Conservation (phyloP, 495 filamentous ascomycete species). For the Talaromyces ruber region DNA sequence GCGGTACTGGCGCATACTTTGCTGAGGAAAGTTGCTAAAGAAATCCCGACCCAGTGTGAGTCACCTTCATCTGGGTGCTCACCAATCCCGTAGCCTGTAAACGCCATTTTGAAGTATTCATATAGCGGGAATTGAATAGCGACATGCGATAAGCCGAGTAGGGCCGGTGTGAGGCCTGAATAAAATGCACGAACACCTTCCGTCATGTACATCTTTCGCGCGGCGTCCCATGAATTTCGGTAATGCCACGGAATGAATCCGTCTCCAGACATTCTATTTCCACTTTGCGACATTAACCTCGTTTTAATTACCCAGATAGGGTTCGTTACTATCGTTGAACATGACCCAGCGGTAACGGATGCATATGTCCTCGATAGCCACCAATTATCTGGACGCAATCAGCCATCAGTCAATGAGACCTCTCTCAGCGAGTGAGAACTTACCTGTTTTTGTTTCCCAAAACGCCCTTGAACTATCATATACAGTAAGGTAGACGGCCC, state of each 20-base stretch:
- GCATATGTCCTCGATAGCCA: slow-evolving; percentile 60
- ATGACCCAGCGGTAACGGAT: slow-evolving; percentile 82
- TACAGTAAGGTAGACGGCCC: slow-evolving; percentile 95
- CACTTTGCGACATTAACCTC: slow-evolving; percentile 83
- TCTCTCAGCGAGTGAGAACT: not conserved
- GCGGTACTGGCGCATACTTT: slow-evolving; percentile 92
- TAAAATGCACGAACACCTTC: slow-evolving; percentile 92
- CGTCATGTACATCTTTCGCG: slow-evolving; percentile 84
- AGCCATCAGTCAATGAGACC: not conserved
- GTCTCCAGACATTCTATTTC: slow-evolving; percentile 40
- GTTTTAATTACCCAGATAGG: slow-evolving; percentile 99
- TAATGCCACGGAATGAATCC: slow-evolving; percentile 81
- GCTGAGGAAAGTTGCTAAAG: slow-evolving; percentile 84
- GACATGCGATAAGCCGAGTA: slow-evolving; percentile 89
- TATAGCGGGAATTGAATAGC: slow-evolving; percentile 97
- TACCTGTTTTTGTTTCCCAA: slow-evolving; percentile 58
- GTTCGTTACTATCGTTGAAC: slow-evolving; percentile 92
- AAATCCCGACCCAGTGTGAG: slow-evolving; percentile 64
- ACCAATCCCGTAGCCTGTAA: slow-evolving; percentile 83
- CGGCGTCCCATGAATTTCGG: slow-evolving; percentile 74
- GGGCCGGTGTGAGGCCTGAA: slow-evolving; percentile 84
- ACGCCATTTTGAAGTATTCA: slow-evolving; percentile 83
- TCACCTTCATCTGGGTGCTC: slow-evolving; percentile 48
- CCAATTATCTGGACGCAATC: slow-evolving; percentile 37
- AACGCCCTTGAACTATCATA: slow-evolving; percentile 81